Percentiles rank a stretch among this genome's conserved stretches.
phyloP scores from a whole-genome alignment of 2,329 filamentous ascomycete species.

The Pseudogymnoascus sp. region DNA sequence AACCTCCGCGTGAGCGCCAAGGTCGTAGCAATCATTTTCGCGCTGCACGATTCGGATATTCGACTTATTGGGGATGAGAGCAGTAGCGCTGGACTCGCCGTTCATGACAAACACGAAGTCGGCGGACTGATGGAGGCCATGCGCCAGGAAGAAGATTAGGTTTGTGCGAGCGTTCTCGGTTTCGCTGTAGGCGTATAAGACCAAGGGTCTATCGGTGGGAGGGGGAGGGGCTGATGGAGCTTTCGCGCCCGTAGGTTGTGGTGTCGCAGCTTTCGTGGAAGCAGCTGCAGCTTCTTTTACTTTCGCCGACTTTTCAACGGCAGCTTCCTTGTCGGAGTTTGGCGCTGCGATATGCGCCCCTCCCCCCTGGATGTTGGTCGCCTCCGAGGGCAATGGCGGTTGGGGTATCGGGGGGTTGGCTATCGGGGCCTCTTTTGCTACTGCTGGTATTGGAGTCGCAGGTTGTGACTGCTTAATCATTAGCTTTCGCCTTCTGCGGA shows the following conservation, averaged over 20 bases:
- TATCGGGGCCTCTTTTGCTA: background rate
- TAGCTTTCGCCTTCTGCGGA: background rate
- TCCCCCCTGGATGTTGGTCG: background rate
- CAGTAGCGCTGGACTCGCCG: slow-evolving; percentile 17
- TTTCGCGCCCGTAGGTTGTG: background rate
- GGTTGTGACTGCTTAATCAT: background rate
- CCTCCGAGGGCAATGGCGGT: background rate
- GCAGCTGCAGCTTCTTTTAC: background rate
- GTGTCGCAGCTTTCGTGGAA: background rate
- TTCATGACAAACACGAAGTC: slow-evolving; percentile 26
- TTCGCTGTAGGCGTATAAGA: slow-evolving; percentile 25
- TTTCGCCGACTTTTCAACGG: background rate
- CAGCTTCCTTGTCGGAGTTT: background rate
- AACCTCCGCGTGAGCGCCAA: slow-evolving; percentile 23
- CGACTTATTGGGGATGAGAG: slow-evolving; percentile 14
- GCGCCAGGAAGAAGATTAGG: slow-evolving; percentile 23
- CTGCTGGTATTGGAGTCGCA: background rate
- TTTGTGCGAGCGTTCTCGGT: slow-evolving; percentile 20
- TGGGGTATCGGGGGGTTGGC: background rate
- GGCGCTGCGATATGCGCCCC: background rate
- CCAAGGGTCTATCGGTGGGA: slow-evolving; percentile 16
- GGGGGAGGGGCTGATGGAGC: background rate
- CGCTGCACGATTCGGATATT: slow-evolving; percentile 21
- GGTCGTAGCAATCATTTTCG: slow-evolving; percentile 24
- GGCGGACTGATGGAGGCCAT: slow-evolving; percentile 22